Evolutionary conservation across 1,284 basidiomycete species (phyloP).

Genomic region (Tilletia walkeri): DNA sequence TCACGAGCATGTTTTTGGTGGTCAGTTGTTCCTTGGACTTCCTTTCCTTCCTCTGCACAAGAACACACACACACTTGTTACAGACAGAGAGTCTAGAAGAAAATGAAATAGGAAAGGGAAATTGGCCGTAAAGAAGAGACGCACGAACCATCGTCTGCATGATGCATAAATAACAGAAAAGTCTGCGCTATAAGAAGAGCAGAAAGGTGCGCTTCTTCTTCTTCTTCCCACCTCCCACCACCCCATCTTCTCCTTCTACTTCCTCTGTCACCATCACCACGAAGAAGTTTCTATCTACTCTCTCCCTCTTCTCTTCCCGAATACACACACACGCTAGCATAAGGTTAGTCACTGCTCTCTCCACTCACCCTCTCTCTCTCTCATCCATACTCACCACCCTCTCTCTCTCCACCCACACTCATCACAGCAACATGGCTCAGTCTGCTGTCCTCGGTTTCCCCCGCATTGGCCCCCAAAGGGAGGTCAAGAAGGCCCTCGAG

Average conservation of each 20-base stretch:
- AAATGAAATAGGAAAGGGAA: too few relatives aligned
- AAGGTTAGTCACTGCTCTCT: constrained; percentile 1
- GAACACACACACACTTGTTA: too few relatives aligned
- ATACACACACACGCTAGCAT: background rate
- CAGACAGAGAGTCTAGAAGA: too few relatives aligned
- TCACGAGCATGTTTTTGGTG: too few relatives aligned
- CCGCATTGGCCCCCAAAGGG: constrained; percentile 92
- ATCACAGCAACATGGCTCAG: constrained; percentile 8
- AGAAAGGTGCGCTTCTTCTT: background rate
- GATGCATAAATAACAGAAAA: too few relatives aligned
- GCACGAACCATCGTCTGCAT: too few relatives aligned
- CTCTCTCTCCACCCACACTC: background rate
- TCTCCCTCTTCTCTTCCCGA: background rate
- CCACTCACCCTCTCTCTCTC: background rate
- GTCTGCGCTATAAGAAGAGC: too few relatives aligned
- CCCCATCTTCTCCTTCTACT: background rate
- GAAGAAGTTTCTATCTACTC: constrained; percentile 8
- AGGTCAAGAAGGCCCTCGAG: constrained; percentile 86
- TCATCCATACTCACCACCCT: background rate
- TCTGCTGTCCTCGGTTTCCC: constrained; percentile 77
- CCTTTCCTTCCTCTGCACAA: too few relatives aligned
- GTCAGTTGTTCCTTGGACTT: too few relatives aligned
- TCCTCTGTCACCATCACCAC: background rate
- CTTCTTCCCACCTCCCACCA: background rate
- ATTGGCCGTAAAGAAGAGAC: too few relatives aligned